Evolutionary conservation across 192 early-diverging fungal species (phyloP), one percentile per base, ranked within the genome.

Genomic region (Podila epigama): DNA sequence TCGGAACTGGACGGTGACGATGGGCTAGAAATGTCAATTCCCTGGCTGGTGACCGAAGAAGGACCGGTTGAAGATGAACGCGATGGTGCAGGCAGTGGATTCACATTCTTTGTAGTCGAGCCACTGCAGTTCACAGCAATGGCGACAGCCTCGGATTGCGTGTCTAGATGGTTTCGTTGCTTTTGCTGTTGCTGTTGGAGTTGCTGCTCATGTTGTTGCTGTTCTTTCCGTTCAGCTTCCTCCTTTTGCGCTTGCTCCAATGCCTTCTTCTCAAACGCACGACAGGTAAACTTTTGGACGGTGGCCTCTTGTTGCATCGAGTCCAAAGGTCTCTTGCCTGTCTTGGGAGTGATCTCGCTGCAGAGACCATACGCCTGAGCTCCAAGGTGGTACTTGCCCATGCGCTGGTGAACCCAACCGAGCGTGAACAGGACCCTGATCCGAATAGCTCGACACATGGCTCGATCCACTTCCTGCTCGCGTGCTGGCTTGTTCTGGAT

Each of bases 351-450:
- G 29, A 77, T 59, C 29, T 77, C 73, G 39, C 73, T 68, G 37
- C 73, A 77, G 29, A 77, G 66, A 27, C 73, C 73, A 28, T 64
- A 77, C 1, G 73, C 73, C 31, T 77, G 65, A 9, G 66, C 73
- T 2, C 60, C 73, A 29, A 64, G 68, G 33, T 77, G 55, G 37
- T 68, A 77, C 51, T 77, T 66, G 39, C 66, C 66, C 56, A 63
- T 68, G 27, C 66, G 57, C 35, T 77, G 66, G 41, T 77, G 73
- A 4, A 68, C 73, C 73, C 73, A 77, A n/a, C 73, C 73, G 5
- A 77, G 41, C 2, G 73, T 77, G 40, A 53, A 77, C 73, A 77
- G 63, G 56, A 64, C 35, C 53, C 73, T 52, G 27, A 77, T 77
- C 15, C 73, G 73, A n/a, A 77, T 66, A 1, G 73, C 65, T 16